phyloP scores from a whole-genome alignment of 2,329 filamentous ascomycete genomes.

The Diaporthe sp. region DNA sequence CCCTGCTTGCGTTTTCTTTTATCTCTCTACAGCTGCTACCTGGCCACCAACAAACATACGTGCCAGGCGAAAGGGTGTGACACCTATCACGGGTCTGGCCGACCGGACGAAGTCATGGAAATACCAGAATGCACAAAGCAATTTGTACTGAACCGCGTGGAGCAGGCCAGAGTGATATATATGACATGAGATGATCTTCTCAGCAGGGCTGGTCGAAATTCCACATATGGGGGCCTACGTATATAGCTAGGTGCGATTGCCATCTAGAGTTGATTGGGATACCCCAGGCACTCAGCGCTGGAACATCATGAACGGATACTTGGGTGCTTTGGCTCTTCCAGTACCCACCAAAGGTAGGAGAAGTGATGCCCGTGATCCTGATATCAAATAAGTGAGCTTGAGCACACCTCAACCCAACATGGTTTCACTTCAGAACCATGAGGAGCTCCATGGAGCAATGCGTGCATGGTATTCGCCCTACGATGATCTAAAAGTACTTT shows the following conservation, averaged over 20 bases:
- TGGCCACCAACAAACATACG: neutral
- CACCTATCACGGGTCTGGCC: neutral
- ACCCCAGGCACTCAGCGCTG: neutral
- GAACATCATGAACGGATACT: neutral
- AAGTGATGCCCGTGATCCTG: neutral
- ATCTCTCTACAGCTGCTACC: neutral
- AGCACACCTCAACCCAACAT: neutral
- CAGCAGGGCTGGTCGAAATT: neutral
- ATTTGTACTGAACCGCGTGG: neutral
- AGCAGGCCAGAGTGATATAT: neutral
- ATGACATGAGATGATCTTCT: neutral
- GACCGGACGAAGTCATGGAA: neutral
- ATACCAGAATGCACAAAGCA: slow-evolving; percentile 24
- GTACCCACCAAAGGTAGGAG: neutral
- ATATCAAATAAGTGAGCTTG: neutral
- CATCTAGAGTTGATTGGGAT: too few relatives aligned
- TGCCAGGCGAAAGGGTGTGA: neutral
- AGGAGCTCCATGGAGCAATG: slow-evolving; percentile 22
- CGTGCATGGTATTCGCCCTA: slow-evolving; percentile 35
- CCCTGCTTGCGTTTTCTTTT: neutral
- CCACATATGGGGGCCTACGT: neutral
- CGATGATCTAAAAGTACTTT: slow-evolving; percentile 38
- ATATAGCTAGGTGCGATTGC: neutral
- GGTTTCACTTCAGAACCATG: neutral
- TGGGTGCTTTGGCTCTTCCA: neutral